Percentiles rank a stretch among this genome's conserved stretches.
Conservation (phyloP, 2,329 filamentous ascomycete species). For the Diaporthe aspalathi region DNA sequence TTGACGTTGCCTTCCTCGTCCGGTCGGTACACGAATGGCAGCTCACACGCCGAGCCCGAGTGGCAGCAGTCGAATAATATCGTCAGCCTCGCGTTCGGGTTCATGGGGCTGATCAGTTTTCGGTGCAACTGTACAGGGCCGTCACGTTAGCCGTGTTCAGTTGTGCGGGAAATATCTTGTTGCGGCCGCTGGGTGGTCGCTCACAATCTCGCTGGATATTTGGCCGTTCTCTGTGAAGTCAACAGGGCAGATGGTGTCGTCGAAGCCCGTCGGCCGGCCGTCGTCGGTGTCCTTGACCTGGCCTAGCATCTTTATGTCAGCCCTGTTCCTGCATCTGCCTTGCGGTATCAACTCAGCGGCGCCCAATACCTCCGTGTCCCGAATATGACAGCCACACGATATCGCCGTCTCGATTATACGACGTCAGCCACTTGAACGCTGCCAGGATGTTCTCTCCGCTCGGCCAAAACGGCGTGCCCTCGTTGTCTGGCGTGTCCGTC, state of each 20-base stretch:
- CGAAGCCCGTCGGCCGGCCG: slow-evolving; percentile 51
- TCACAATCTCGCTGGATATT: slow-evolving; percentile 59
- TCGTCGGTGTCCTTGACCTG: slow-evolving; percentile 61
- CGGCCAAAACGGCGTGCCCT: slow-evolving; percentile 50
- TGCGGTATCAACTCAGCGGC: not conserved
- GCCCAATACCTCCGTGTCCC: slow-evolving; percentile 61
- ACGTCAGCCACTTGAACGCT: slow-evolving; percentile 69
- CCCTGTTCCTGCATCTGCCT: not conserved
- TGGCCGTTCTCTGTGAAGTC: slow-evolving; percentile 65
- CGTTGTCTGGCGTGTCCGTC: slow-evolving; percentile 48
- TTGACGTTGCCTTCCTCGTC: slow-evolving; percentile 67
- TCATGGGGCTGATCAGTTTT: slow-evolving; percentile 62
- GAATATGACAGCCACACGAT: slow-evolving; percentile 68
- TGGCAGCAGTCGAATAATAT: slow-evolving; percentile 73
- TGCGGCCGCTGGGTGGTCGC: not conserved
- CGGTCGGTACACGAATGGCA: slow-evolving; percentile 68
- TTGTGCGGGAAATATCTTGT: not conserved
- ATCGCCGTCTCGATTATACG: slow-evolving; percentile 59
- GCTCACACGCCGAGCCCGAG: slow-evolving; percentile 67
- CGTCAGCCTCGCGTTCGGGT: slow-evolving; percentile 62
- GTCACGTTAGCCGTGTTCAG: slow-evolving; percentile 18
- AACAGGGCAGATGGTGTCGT: slow-evolving; percentile 65
- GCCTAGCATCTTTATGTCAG: slow-evolving; percentile 41
- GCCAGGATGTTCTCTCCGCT: slow-evolving; percentile 52
- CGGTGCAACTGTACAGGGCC: slow-evolving; percentile 54